Percentiles rank a stretch among this genome's conserved stretches.
Conservation (phyloP, 805 yeast species). For the Wickerhamiella sergipiensis region DNA sequence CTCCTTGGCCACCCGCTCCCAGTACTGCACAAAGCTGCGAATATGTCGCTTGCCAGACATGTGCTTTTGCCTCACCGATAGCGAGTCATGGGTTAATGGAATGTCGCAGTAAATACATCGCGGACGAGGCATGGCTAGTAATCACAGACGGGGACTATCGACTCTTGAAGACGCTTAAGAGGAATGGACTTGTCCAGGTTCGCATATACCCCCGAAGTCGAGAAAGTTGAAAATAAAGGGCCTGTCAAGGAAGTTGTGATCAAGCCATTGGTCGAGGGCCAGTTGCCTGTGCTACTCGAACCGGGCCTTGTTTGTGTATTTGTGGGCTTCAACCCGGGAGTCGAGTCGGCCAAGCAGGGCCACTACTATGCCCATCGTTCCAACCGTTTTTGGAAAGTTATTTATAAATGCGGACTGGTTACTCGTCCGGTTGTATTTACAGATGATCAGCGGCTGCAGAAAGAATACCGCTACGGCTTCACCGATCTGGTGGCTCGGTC, state of each 20-base stretch:
- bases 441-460: slow-evolving; percentile 32
- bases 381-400: slow-evolving; percentile 53
- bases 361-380: slow-evolving; percentile 64
- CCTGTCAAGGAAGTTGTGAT: not conserved
- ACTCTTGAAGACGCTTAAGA: no score
- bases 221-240: no score
- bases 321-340: slow-evolving; percentile 63
- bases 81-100: not conserved
- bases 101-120: not conserved
- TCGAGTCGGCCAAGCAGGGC: slow-evolving; percentile 43
- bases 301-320: slow-evolving; percentile 34
- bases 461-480: slow-evolving; percentile 43
- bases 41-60: not conserved
- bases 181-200: not conserved
- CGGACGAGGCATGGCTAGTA: not conserved
- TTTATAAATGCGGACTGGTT: slow-evolving; percentile 39
- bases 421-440: slow-evolving; percentile 20
- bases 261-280: slow-evolving; percentile 6
- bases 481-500: slow-evolving; percentile 58
- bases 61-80: slow-evolving; percentile 1
- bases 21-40: not conserved
- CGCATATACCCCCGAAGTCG: not conserved
- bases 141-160: not conserved
- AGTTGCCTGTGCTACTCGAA: slow-evolving; percentile 18
- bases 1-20: not conserved